Evolutionary conservation across 495 filamentous ascomycete genomes (phyloP).

Genomic region (Aspergillus mulundensis): DNA sequence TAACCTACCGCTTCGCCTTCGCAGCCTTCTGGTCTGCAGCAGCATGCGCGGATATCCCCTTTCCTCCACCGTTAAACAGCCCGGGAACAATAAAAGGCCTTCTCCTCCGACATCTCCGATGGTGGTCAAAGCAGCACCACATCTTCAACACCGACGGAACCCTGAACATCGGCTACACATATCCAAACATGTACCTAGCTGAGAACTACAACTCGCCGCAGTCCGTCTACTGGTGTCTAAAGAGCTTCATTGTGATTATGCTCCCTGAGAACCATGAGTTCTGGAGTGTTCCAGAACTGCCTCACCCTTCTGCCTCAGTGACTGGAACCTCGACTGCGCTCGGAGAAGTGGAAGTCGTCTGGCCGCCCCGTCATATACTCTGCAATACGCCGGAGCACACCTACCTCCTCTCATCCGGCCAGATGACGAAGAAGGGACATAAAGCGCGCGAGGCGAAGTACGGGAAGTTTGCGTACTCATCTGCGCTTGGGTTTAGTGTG

Average conservation of each 20-base stretch:
- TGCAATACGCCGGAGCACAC: constrained; percentile 26
- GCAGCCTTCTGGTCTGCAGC: constrained; percentile 69
- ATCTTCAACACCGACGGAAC: constrained; percentile 51
- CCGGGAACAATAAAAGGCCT: constrained; percentile 65
- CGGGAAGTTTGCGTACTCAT: constrained; percentile 66
- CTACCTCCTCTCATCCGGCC: constrained; percentile 20
- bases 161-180: constrained; percentile 67
- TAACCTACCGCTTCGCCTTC: constrained; percentile 76
- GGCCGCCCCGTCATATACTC: constrained; percentile 44
- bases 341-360: not conserved
- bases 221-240: constrained; percentile 67
- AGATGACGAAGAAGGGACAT: constrained; percentile 40
- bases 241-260: constrained; percentile 64
- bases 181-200: constrained; percentile 70
- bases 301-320: constrained; percentile 15
- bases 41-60: constrained; percentile 62
- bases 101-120: constrained; percentile 64
- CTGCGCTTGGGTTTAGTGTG: constrained; percentile 57
- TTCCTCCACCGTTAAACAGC: constrained; percentile 45
- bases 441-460: constrained; percentile 74
- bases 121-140: constrained; percentile 66
- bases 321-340: not conserved
- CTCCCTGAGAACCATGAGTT: constrained; percentile 61
- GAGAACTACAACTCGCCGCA: constrained; percentile 76
- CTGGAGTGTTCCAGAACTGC: constrained; percentile 58